Percentiles rank a stretch among this genome's conserved stretches.
Evolutionary conservation across 768 basidiomycete genomes (phyloP).

Genomic region (Psilocybe tampanensis): DNA sequence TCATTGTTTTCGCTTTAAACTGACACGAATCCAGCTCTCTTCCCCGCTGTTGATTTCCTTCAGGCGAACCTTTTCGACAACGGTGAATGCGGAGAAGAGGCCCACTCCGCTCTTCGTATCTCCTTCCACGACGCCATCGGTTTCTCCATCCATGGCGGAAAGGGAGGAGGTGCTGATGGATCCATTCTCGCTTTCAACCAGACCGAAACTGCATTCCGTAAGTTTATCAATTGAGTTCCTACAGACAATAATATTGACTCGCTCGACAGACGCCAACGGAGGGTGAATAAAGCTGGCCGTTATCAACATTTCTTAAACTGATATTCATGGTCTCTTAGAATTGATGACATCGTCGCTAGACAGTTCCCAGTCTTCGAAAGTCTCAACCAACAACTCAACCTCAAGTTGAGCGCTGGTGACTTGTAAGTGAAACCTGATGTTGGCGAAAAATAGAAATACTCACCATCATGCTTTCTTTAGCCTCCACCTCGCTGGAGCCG

Average conservation of each 20-base stretch:
- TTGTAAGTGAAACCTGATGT: constrained; percentile 6
- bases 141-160: constrained; percentile 16
- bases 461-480: constrained; percentile 1
- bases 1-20: too few species aligned
- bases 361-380: constrained; percentile 18
- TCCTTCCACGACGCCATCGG: constrained; percentile 27
- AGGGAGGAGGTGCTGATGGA: constrained; percentile 32
- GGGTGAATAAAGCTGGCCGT: constrained; percentile 14
- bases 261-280: constrained; percentile 15
- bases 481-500: constrained; percentile 23
- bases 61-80: constrained; percentile 11
- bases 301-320: background rate
- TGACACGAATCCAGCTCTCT: constrained; percentile 12
- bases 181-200: constrained; percentile 27
- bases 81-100: constrained; percentile 32
- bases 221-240: background rate
- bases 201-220: constrained; percentile 18
- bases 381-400: constrained; percentile 3
- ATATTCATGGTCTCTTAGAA: background rate
- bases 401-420: constrained; percentile 20
- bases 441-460: background rate
- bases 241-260: background rate
- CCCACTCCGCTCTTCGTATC: constrained; percentile 22
- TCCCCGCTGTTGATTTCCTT: constrained; percentile 18
- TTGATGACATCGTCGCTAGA: constrained; percentile 19